Evolutionary conservation across 1,284 basidiomycete genomes (phyloP), one percentile per base, ranked within the genome.

Genomic region (Austroboletus niveus): DNA sequence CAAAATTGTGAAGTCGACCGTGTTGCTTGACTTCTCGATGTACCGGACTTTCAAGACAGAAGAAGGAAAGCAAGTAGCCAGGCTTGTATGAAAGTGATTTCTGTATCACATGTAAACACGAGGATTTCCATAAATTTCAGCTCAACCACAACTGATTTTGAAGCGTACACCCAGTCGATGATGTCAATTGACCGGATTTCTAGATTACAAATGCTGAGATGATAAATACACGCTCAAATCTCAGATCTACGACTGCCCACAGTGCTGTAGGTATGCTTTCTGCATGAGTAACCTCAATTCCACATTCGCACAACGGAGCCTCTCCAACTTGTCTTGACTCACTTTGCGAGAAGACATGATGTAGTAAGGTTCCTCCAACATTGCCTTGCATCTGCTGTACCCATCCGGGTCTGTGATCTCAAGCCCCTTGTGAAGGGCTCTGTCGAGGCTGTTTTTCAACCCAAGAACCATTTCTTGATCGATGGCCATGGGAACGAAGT

Each of bases 401-500:
- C 55, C 66, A 1, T 62, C 56, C 1, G 55, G 45, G 5, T 68
- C 64, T 0, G 69, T 71, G 31, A 79, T 75, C 5, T 72, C 65
- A 11, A 68, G 66, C 1, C 76, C 80, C 5, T 81, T 72, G 0
- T 70, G 52, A 1, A 88, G 60, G 5, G 72, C 74, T 9, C 68
- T 70, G 51, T 79, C 74, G 3, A 82, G 62, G 0, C 75, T 79
- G 38, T 72, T 66, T 29, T 62, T 61, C 27, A 77, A 38, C 0
- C 73, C 75, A 1, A 69, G 69, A 1, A 90, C 71, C n/a, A 89
- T 76, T 34, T 82, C 80, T 45, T 76, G 62, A 61, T 89, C 87
- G 52, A 90, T 80, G 0, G 80, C 77, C 47, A 81, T 72, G 0
- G 85, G 82, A 2, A 89, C 64, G 52, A 78, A 79, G 56, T 90